Evolutionary conservation across 257 asterid species (phyloP).

Genomic region (Solanum chilense): DNA sequence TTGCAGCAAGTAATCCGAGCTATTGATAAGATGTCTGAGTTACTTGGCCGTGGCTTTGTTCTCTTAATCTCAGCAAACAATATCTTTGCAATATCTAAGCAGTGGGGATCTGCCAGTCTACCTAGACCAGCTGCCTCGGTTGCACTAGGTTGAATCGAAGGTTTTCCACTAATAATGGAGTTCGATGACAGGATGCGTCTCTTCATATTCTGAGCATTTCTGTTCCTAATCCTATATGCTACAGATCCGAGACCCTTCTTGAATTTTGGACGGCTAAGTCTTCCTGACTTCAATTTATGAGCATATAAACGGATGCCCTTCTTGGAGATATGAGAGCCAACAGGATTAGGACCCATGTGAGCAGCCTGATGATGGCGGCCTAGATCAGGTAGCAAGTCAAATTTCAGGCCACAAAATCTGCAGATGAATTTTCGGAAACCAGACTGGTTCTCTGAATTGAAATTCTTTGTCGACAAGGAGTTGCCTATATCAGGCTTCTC

Average conservation of each 20-base stretch:
- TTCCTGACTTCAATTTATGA: slow-evolving; percentile 74
- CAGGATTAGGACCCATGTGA: slow-evolving; percentile 59
- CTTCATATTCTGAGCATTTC: slow-evolving; percentile 62
- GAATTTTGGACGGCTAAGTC: slow-evolving; percentile 65
- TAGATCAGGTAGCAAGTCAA: slow-evolving; percentile 96
- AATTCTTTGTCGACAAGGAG: slow-evolving; percentile 17
- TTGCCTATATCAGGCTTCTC: slow-evolving; percentile 26
- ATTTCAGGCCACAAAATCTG: slow-evolving; percentile 88
- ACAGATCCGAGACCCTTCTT: slow-evolving; percentile 60
- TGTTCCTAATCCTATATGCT: slow-evolving; percentile 64
- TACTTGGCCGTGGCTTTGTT: slow-evolving; percentile 71
- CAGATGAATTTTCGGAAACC: slow-evolving; percentile 58
- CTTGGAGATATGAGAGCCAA: slow-evolving; percentile 55
- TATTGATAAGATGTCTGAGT: slow-evolving; percentile 57
- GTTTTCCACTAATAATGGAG: slow-evolving; percentile 25
- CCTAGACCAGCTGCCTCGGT: slow-evolving; percentile 48
- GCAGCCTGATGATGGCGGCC: slow-evolving; percentile 99
- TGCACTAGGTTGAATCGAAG: slow-evolving; percentile 29
- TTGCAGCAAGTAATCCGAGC: slow-evolving; percentile 84
- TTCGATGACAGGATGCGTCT: slow-evolving; percentile 53
- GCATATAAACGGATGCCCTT: slow-evolving; percentile 76
- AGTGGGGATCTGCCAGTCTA: slow-evolving; percentile 72
- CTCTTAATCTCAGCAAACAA: slow-evolving; percentile 63
- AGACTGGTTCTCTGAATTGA: slow-evolving; percentile 30
- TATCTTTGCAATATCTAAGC: slow-evolving; percentile 74